These are phyloP conservation scores for Diplotaxis tenuifolia DNA, from an alignment of 345 rosid species.

Conservation along the genomic window DNA sequence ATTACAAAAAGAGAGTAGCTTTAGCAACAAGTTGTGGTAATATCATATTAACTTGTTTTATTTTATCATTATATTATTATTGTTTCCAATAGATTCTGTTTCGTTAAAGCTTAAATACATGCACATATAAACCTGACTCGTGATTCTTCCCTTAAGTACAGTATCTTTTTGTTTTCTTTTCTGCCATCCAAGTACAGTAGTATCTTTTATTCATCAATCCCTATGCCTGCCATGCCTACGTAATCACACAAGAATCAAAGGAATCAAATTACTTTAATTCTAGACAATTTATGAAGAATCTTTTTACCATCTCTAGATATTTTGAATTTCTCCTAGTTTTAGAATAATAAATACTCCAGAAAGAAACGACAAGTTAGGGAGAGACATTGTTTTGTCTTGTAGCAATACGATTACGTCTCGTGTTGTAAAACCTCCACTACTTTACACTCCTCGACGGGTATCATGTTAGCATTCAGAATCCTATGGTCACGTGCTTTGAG, in stretches of 20 bases:
- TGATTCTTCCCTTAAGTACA: conserved; percentile 2
- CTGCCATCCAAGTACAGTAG: conserved; percentile 12
- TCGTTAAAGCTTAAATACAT: neutral
- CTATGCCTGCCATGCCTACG: conserved; percentile 17
- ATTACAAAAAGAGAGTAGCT: conserved; percentile 13
- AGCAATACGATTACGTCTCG: conserved; percentile 22
- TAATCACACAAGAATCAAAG: conserved; percentile 19
- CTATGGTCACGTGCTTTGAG: conserved; percentile 22
- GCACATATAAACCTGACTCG: conserved; percentile 3
- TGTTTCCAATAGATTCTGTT: neutral
- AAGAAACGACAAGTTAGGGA: conserved; percentile 15
- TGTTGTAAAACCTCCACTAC: conserved; percentile 36
- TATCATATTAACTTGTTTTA: neutral
- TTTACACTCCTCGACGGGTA: conserved; percentile 33
- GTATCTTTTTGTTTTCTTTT: neutral
- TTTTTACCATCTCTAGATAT: conserved; percentile 16
- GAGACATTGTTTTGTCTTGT: conserved; percentile 26
- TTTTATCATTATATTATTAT: neutral
- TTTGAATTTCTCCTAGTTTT: neutral
- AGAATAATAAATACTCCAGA: neutral
- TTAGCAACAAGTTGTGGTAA: conserved; percentile 8
- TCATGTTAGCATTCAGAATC: conserved; percentile 1
- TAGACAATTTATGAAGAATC: neutral
- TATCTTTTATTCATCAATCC: conserved; percentile 26
- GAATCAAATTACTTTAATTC: conserved; percentile 13